Conservation (phyloP, 163 green algal genomes). For the Scenedesmus sp. region DNA sequence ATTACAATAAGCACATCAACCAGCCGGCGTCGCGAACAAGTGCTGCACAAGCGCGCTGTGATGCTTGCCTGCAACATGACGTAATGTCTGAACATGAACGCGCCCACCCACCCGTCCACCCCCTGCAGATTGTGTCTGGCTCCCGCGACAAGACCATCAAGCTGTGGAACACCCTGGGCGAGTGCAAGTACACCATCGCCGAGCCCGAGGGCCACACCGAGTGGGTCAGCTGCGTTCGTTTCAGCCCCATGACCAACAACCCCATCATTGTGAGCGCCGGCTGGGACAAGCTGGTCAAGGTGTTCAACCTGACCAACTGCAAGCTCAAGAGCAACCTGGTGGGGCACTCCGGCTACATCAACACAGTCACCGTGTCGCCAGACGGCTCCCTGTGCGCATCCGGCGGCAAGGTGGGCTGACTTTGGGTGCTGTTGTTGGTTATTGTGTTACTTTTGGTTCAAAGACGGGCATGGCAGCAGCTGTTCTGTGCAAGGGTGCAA, state of each 20-base stretch:
- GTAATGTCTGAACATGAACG: background rate
- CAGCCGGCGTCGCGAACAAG: no score
- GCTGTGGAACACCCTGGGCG: constrained; percentile 99
- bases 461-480: background rate
- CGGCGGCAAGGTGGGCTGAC: constrained; percentile 86
- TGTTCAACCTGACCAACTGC: constrained; percentile 95
- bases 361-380: constrained; percentile 98
- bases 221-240: constrained; percentile 97
- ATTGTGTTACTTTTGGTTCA: background rate
- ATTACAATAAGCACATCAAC: no score
- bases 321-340: constrained; percentile 98
- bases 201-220: constrained; percentile 97
- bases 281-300: constrained; percentile 96
- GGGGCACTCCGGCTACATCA: constrained; percentile 97
- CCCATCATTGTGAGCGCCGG: constrained; percentile 97
- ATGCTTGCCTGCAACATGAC: background rate
- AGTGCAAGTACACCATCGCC: constrained; percentile 99
- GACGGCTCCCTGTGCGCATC: constrained; percentile 99
- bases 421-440: background rate
- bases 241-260: constrained; percentile 95
- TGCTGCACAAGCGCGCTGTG: background rate
- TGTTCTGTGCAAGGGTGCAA: background rate
- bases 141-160: constrained; percentile 99
- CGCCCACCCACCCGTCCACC: background rate
- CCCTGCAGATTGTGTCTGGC: constrained; percentile 96